Percentiles rank a stretch among this genome's conserved stretches.
These are phyloP conservation scores for Pisolithus marmoratus DNA, from an alignment of 768 basidiomycete species.

Conservation along the genomic window DNA sequence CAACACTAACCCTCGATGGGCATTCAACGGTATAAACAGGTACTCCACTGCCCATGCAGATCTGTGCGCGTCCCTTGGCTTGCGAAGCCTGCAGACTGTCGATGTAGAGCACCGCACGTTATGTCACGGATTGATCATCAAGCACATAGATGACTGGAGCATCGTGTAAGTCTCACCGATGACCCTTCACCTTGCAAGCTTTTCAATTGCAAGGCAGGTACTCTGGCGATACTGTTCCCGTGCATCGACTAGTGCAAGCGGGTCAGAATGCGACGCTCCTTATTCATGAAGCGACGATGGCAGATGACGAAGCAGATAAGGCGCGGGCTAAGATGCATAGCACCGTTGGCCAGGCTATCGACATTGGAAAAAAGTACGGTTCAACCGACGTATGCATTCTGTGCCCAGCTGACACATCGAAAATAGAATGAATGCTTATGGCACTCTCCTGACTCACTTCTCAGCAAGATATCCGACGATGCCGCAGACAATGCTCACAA, in stretches of 20 bases:
- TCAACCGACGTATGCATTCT: constrained; percentile 1
- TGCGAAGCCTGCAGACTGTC: constrained; percentile 60
- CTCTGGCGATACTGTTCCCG: constrained; percentile 87
- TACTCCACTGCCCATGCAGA: constrained; percentile 35
- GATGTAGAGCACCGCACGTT: constrained; percentile 68
- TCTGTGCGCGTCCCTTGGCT: constrained; percentile 48
- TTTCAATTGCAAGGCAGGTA: constrained; percentile 46
- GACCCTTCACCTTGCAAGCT: not conserved
- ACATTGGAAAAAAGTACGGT: constrained; percentile 62
- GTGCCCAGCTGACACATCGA: not conserved
- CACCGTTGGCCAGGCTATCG: constrained; percentile 85
- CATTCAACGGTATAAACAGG: constrained; percentile 24
- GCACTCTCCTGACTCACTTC: constrained; percentile 92
- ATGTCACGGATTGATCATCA: constrained; percentile 68
- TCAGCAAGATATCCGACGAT: constrained; percentile 91
- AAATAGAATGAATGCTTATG: constrained; percentile 74
- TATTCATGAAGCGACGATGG: constrained; percentile 94
- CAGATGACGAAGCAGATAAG: constrained; percentile 71
- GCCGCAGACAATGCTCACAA: constrained; percentile 40
- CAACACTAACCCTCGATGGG: not conserved
- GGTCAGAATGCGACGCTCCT: constrained; percentile 71
- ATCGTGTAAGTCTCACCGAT: constrained; percentile 28
- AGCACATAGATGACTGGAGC: constrained; percentile 54
- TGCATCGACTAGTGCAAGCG: constrained; percentile 55
- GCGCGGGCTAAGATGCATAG: constrained; percentile 79